A percentile compares a stretch with the other conserved stretches of the same genome.
phyloP scores from a whole-genome alignment of 106 monocot species.

The Dendrobium nobile region DNA sequence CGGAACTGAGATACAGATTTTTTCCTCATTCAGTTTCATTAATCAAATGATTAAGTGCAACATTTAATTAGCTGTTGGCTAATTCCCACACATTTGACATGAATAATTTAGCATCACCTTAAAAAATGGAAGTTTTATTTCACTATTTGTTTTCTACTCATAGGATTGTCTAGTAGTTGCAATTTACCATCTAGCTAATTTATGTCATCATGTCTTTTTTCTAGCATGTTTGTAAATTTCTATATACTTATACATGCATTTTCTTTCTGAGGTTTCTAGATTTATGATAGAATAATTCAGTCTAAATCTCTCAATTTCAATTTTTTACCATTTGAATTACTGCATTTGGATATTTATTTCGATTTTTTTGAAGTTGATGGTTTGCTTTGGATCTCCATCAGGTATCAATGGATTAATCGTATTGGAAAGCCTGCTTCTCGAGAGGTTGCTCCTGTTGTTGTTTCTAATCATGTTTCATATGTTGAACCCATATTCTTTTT shows the following conservation, averaged over 20 bases:
- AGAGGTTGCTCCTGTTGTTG: conserved; percentile 81
- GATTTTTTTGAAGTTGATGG: neutral
- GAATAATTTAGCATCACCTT: neutral
- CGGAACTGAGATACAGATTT: neutral
- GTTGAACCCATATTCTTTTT: conserved; percentile 96
- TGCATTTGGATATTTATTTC: neutral
- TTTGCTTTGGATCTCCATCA: conserved; percentile 17
- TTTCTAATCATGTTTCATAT: conserved; percentile 91
- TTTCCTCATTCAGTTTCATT: neutral
- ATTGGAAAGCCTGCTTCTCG: conserved; percentile 69
- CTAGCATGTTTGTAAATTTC: neutral
- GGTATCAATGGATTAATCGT: conserved; percentile 89
- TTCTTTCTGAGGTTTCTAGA: neutral
- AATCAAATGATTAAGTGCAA: neutral
- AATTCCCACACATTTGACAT: neutral
- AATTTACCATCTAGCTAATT: neutral
- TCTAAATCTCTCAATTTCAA: neutral
- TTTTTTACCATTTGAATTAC: neutral
- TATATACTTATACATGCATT: neutral
- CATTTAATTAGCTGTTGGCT: neutral
- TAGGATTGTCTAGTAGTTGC: neutral
- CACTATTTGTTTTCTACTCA: neutral
- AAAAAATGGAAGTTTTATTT: neutral
- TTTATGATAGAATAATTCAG: neutral
- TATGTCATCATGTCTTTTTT: neutral